These are phyloP conservation scores for Solanum chmielewskii DNA, from an alignment of 257 asterid genomes.

Conservation along the genomic window DNA sequence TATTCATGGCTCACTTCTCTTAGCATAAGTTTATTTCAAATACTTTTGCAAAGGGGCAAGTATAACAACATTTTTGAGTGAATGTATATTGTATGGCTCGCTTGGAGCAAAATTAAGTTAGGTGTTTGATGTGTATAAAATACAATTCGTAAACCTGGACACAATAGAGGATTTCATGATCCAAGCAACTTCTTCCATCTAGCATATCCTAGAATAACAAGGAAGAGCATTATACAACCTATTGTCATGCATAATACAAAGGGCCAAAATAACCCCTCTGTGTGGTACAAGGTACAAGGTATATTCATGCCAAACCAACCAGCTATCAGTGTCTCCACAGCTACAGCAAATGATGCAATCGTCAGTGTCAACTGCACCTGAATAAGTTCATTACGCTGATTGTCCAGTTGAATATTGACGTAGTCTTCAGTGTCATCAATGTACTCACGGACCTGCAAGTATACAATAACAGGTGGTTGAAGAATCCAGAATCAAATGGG, in stretches of 20 bases:
- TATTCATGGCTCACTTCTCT: neutral
- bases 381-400: conserved; percentile 80
- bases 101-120: neutral
- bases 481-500: neutral
- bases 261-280: conserved; percentile 21
- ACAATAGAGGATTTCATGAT: conserved; percentile 18
- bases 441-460: conserved; percentile 73
- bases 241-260: conserved; percentile 32
- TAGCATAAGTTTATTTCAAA: neutral
- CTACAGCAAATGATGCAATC: conserved; percentile 65
- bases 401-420: conserved; percentile 87
- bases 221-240: conserved; percentile 31
- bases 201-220: conserved; percentile 61
- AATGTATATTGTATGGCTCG: neutral
- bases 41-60: neutral
- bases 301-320: conserved; percentile 84
- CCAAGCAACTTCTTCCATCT: conserved; percentile 92
- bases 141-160: neutral
- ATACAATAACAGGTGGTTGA: neutral
- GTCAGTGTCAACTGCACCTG: conserved; percentile 79
- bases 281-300: conserved; percentile 30
- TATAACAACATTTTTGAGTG: neutral
- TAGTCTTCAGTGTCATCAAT: conserved; percentile 91
- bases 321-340: conserved; percentile 49
- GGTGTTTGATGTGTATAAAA: neutral